Conservation (phyloP, 2,329 filamentous ascomycete species). For the Emergomyces pasteurianus region DNA sequence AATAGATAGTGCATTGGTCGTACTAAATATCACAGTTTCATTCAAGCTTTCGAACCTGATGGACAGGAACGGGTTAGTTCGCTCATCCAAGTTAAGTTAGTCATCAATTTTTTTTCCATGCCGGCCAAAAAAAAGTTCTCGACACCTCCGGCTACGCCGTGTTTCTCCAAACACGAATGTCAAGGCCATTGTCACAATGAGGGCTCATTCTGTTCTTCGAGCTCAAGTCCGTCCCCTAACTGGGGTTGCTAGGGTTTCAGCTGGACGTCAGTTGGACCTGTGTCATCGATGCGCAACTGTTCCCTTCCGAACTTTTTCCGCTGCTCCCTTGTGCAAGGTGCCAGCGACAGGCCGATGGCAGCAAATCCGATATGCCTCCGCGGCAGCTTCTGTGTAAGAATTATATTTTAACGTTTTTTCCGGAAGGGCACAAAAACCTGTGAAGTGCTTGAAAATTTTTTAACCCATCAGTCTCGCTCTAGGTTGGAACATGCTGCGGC, state of each 20-base stretch:
- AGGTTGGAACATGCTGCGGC: constrained; percentile 46
- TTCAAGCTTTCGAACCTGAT: too few relatives aligned
- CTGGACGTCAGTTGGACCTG: constrained; percentile 24
- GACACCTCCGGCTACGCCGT: background rate
- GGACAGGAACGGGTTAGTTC: background rate
- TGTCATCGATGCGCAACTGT: constrained; percentile 29
- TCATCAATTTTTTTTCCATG: background rate
- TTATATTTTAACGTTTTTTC: background rate
- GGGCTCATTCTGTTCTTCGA: constrained; percentile 31
- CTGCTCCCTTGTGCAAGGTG: constrained; percentile 24
- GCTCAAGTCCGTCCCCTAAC: constrained; percentile 27
- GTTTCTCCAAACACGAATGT: background rate
- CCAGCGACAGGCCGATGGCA: constrained; percentile 29
- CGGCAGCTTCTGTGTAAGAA: constrained; percentile 32
- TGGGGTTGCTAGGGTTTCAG: constrained; percentile 23
- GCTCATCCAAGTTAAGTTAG: too few relatives aligned
- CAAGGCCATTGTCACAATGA: constrained; percentile 19
- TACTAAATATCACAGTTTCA: too few relatives aligned
- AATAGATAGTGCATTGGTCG: too few relatives aligned
- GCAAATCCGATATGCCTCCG: constrained; percentile 32
- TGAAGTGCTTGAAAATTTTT: background rate
- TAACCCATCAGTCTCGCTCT: constrained; percentile 3
- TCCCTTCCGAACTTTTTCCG: constrained; percentile 22
- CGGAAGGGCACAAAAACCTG: background rate
- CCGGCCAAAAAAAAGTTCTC: constrained; percentile 3